Evolutionary conservation across 2,329 filamentous ascomycete genomes (phyloP).

Genomic region (Colletotrichum sansevieriae): DNA sequence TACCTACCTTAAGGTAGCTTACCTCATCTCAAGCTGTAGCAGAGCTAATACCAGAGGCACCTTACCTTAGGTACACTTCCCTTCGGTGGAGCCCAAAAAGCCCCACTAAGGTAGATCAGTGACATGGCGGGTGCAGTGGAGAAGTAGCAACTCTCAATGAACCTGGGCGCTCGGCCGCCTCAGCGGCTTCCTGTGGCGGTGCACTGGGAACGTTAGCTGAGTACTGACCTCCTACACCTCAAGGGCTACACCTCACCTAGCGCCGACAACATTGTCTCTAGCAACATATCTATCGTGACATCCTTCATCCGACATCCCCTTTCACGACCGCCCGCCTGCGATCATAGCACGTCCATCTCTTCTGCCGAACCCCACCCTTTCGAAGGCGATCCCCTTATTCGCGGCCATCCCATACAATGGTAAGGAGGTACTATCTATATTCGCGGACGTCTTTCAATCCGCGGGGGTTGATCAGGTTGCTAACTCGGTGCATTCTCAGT

Average conservation of each 20-base stretch:
- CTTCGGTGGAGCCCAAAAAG: too few species aligned
- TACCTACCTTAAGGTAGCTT: too few species aligned
- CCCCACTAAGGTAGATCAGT: too few species aligned
- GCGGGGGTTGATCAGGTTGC: conserved; percentile 7
- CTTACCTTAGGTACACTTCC: too few species aligned
- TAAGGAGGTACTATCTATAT: conserved; percentile 11
- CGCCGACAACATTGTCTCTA: conserved; percentile 3
- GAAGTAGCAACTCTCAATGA: neutral
- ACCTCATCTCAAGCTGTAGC: neutral
- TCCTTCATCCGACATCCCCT: conserved; percentile 5
- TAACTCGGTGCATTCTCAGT: conserved; percentile 64
- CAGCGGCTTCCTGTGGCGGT: too few species aligned
- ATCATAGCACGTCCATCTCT: neutral
- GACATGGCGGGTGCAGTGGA: neutral
- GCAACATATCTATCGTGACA: conserved; percentile 2
- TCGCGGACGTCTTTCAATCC: conserved; percentile 11
- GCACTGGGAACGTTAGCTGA: conserved; percentile 15
- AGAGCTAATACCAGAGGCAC: neutral
- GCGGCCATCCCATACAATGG: conserved; percentile 28
- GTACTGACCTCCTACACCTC: conserved; percentile 2
- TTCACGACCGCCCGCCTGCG: neutral
- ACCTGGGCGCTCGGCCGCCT: neutral
- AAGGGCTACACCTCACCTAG: conserved; percentile 1
- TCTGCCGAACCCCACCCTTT: neutral
- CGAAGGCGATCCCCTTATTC: neutral